A percentile compares a stretch with the other conserved stretches of the same genome.
Evolutionary conservation across 2,329 filamentous ascomycete genomes (phyloP).

Genomic region (Penicillium sp.): DNA sequence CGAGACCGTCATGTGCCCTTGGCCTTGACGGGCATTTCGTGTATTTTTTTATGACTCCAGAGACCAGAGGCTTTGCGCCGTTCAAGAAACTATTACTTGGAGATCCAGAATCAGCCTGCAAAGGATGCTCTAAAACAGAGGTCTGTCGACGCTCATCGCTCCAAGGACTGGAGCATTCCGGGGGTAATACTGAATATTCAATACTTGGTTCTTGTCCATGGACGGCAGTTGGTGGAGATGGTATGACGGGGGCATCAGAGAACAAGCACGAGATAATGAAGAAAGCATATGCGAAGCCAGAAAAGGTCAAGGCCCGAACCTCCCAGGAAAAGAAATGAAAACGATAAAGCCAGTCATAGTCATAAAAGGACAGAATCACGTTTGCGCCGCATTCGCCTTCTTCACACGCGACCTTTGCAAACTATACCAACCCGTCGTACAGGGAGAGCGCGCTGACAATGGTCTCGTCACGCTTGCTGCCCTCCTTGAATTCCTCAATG

Average conservation of each 20-base stretch:
- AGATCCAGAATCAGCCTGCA: not conserved
- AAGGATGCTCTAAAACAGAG: not conserved
- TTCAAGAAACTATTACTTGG: too few species aligned
- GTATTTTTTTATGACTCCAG: too few species aligned
- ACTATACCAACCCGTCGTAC: slow-evolving; percentile 89
- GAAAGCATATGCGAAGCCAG: slow-evolving; percentile 10
- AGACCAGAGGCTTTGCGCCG: not conserved
- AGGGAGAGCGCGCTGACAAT: slow-evolving; percentile 96
- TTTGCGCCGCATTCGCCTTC: slow-evolving; percentile 26
- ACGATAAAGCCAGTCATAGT: slow-evolving; percentile 3
- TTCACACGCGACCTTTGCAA: slow-evolving; percentile 11
- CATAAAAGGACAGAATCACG: slow-evolving; percentile 5
- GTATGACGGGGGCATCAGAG: not conserved
- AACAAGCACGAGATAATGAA: not conserved
- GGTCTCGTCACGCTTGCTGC: slow-evolving; percentile 97
- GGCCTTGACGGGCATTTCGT: not conserved
- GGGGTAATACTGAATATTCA: not conserved
- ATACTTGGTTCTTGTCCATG: not conserved
- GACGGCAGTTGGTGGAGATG: not conserved
- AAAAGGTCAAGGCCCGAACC: slow-evolving; percentile 1
- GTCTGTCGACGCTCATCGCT: not conserved
- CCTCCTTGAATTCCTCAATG: slow-evolving; percentile 98
- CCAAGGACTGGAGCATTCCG: not conserved
- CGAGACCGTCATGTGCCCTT: not conserved
- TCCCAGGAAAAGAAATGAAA: slow-evolving; percentile 1